phyloP scores from a whole-genome alignment of 371 early-diverging fungal species.

The Blakeslea trispora region DNA sequence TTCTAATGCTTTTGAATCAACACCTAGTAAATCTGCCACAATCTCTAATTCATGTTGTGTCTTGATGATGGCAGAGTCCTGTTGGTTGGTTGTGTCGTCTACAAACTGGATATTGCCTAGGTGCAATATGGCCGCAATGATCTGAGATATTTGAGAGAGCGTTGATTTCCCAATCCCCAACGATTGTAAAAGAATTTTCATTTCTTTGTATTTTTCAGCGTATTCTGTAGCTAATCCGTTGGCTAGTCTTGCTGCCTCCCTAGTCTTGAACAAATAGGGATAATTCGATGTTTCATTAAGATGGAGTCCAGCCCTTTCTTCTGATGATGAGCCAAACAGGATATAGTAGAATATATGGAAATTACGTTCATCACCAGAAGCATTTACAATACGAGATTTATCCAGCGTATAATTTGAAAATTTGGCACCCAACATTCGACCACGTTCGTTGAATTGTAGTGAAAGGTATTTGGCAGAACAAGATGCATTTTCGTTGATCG shows the following conservation, averaged over 20 bases:
- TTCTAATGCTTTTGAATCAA: constrained; percentile 66
- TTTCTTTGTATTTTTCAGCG: constrained; percentile 58
- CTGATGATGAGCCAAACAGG: constrained; percentile 44
- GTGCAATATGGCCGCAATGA: constrained; percentile 74
- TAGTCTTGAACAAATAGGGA: constrained; percentile 22
- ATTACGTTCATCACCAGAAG: constrained; percentile 67
- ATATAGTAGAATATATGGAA: constrained; percentile 94
- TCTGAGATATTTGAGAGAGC: constrained; percentile 61
- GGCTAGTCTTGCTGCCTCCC: constrained; percentile 25
- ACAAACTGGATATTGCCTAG: constrained; percentile 76
- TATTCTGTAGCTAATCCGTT: constrained; percentile 36
- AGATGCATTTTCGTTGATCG: constrained; percentile 74
- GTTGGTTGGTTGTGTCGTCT: constrained; percentile 25
- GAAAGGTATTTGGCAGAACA: constrained; percentile 91
- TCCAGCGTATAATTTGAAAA: constrained; percentile 89
- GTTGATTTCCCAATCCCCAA: constrained; percentile 78
- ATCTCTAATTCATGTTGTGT: constrained; percentile 63
- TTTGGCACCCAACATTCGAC: constrained; percentile 84
- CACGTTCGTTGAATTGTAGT: constrained; percentile 86
- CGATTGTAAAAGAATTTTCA: constrained; percentile 74
- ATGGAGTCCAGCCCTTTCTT: constrained; percentile 28
- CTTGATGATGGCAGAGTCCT: constrained; percentile 57
- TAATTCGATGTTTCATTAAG: constrained; percentile 18
- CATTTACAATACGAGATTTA: constrained; percentile 67
- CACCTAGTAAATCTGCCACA: constrained; percentile 77